phyloP scores from a whole-genome alignment of 1,284 basidiomycete species.

The Athelia psychrophila region DNA sequence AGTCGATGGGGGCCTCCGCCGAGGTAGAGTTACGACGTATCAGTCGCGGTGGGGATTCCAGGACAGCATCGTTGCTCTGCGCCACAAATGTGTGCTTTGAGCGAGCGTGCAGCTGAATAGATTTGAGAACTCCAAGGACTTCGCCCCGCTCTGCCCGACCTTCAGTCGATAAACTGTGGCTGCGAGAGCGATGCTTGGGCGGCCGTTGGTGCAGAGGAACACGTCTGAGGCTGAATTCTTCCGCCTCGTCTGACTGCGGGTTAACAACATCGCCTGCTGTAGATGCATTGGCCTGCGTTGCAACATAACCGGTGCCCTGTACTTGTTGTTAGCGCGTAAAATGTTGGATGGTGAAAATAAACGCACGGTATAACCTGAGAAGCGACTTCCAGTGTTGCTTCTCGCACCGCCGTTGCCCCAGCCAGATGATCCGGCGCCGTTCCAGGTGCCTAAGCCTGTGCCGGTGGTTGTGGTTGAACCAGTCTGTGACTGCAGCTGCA shows the following conservation, averaged over 20 bases:
- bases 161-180: conserved; percentile 53
- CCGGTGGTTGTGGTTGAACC: conserved; percentile 29
- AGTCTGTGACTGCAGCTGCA: conserved; percentile 56
- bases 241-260: conserved; percentile 53
- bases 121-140: conserved; percentile 53
- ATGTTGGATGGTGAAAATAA: conserved; percentile 2
- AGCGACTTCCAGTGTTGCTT: conserved; percentile 64
- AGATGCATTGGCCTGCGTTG: conserved; percentile 66
- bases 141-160: conserved; percentile 38
- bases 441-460: conserved; percentile 35
- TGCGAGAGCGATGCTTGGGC: conserved; percentile 43
- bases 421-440: conserved; percentile 49
- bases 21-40: conserved; percentile 47
- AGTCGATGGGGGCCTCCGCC: conserved; percentile 14
- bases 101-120: conserved; percentile 57
- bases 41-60: conserved; percentile 18
- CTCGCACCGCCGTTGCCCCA: conserved; percentile 66
- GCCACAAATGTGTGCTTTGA: conserved; percentile 49
- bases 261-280: conserved; percentile 45
- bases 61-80: conserved; percentile 11
- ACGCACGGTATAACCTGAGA: conserved; percentile 54
- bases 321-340: conserved; percentile 5
- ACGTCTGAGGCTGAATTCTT: conserved; percentile 38
- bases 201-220: conserved; percentile 27
- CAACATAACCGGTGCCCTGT: conserved; percentile 62